Evolutionary conservation across 805 yeast species (phyloP).

Genomic region (Saccharomycopsis fibuligera): DNA sequence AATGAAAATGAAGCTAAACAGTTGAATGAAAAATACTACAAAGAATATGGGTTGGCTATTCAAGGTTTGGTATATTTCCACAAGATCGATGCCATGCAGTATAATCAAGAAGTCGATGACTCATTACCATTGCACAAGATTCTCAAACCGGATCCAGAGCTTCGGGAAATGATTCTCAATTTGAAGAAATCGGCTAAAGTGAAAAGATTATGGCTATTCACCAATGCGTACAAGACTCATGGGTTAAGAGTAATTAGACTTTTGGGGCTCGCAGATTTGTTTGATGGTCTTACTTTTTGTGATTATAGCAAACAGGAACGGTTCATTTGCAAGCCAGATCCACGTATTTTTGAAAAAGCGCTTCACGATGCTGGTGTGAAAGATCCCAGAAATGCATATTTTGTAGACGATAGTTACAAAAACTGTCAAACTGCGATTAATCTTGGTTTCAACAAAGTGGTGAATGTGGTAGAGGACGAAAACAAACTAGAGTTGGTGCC

Average conservation of each 20-base stretch:
- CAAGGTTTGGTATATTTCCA: slow-evolving; percentile 70
- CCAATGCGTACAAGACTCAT: slow-evolving; percentile 91
- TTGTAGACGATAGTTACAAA: slow-evolving; percentile 80
- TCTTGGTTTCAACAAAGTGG: slow-evolving; percentile 65
- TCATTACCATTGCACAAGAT: slow-evolving; percentile 79
- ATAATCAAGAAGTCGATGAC: slow-evolving; percentile 86
- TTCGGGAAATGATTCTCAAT: slow-evolving; percentile 46
- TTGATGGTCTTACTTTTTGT: slow-evolving; percentile 92
- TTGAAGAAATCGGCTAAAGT: slow-evolving; percentile 43
- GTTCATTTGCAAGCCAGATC: slow-evolving; percentile 86
- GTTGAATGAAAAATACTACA: slow-evolving; percentile 71
- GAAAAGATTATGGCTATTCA: slow-evolving; percentile 81
- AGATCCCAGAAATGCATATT: slow-evolving; percentile 48
- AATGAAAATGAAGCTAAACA: slow-evolving; percentile 66
- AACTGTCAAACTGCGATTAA: slow-evolving; percentile 70
- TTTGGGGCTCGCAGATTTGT: slow-evolving; percentile 84
- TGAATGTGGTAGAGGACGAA: slow-evolving; percentile 71
- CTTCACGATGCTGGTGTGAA: slow-evolving; percentile 55
- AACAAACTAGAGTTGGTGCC: slow-evolving; percentile 38
- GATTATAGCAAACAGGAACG: slow-evolving; percentile 63
- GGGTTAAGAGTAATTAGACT: slow-evolving; percentile 74
- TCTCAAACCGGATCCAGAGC: slow-evolving; percentile 52
- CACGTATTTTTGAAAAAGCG: slow-evolving; percentile 57
- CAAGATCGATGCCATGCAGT: slow-evolving; percentile 80
- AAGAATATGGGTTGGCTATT: slow-evolving; percentile 84